These are phyloP conservation scores for Populus hybrid DNA, from an alignment of 441 rosid genomes.

Conservation along the genomic window DNA sequence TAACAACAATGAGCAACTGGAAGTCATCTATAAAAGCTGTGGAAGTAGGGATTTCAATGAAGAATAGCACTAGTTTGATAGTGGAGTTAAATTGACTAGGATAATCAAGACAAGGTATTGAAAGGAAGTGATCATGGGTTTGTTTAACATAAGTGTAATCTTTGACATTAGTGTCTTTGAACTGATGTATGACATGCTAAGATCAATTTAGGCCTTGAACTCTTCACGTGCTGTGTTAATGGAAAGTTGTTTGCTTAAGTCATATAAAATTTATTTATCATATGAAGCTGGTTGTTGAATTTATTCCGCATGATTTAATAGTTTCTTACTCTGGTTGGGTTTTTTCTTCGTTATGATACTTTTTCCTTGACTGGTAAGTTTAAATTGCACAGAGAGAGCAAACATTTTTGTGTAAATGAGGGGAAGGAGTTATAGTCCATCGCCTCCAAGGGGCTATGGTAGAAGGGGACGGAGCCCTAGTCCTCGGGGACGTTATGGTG, in stretches of 20 bases:
- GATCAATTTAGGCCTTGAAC: neutral
- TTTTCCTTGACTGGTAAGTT: neutral
- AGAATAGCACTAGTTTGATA: neutral
- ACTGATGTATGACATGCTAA: neutral
- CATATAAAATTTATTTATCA: neutral
- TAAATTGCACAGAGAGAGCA: neutral
- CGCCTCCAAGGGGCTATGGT: constrained; percentile 57
- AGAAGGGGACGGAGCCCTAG: constrained; percentile 70
- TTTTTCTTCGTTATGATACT: neutral
- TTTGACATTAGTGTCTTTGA: neutral
- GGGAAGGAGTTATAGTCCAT: constrained; percentile 93
- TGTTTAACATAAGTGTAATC: neutral
- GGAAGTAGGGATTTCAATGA: neutral
- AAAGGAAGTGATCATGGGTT: neutral
- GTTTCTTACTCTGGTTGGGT: neutral
- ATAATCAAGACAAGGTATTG: neutral
- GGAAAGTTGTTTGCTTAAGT: neutral
- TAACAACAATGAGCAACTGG: neutral
- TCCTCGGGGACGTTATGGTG: constrained; percentile 52
- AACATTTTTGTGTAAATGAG: constrained; percentile 36
- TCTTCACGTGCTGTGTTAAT: neutral
- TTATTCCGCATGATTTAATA: neutral
- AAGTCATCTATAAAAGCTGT: no score
- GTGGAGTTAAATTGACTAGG: neutral
- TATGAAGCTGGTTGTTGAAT: neutral